These are phyloP conservation scores for Penicillium sp. DNA, from an alignment of 2,329 filamentous ascomycete genomes.

Conservation along the genomic window DNA sequence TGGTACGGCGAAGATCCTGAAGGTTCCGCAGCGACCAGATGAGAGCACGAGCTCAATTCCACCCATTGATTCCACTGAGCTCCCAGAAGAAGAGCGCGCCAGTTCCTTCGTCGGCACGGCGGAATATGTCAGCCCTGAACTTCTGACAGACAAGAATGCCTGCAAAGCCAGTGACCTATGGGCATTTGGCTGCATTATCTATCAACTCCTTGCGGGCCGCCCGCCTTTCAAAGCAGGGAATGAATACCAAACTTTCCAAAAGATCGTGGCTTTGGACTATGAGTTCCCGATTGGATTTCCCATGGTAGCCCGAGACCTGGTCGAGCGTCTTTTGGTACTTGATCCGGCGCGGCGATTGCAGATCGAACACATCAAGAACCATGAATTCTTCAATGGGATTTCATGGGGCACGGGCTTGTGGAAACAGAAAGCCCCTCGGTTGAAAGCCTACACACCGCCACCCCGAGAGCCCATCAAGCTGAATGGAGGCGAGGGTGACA, in stretches of 20 bases:
- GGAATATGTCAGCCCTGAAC: conserved; percentile 94
- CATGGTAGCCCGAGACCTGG: conserved; percentile 73
- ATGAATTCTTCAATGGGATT: conserved; percentile 88
- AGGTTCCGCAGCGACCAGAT: conserved; percentile 46
- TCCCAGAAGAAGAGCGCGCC: conserved; percentile 63
- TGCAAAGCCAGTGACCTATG: conserved; percentile 97
- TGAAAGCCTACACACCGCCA: conserved; percentile 77
- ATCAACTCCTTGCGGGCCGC: conserved; percentile 88
- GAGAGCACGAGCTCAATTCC: conserved; percentile 43
- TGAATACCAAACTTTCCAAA: conserved; percentile 96
- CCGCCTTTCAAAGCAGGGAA: conserved; percentile 95
- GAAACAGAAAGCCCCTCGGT: conserved; percentile 79
- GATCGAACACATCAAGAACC: conserved; percentile 94
- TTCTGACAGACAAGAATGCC: conserved; percentile 93
- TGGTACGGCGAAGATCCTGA: conserved; percentile 90
- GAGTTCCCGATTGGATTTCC: conserved; percentile 89
- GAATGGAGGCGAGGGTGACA: conserved; percentile 49
- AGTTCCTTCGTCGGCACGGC: conserved; percentile 96
- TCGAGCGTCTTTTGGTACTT: conserved; percentile 82
- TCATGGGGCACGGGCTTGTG: conserved; percentile 76
- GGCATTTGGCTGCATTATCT: conserved; percentile 98
- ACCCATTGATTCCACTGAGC: conserved; percentile 48
- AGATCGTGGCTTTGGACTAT: conserved; percentile 91
- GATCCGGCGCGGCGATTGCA: conserved; percentile 79
- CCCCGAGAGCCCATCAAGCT: conserved; percentile 72